These are phyloP conservation scores for Plasmodium sp. DNA, from an alignment of 169 alveolate genomes.

Conservation along the genomic window DNA sequence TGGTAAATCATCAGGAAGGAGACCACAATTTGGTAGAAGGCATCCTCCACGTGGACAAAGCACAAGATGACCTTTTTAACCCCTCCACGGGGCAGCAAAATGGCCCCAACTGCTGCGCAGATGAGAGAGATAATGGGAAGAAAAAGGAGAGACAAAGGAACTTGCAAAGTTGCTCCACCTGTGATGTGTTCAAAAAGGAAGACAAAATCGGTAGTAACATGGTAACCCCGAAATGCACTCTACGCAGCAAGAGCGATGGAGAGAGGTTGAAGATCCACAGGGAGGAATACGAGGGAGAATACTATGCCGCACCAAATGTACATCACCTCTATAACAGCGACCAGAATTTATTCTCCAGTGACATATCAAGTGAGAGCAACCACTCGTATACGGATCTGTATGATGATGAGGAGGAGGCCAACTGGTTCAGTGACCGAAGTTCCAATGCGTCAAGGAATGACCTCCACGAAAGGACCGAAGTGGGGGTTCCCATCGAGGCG, in stretches of 20 bases:
- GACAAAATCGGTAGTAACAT: background rate
- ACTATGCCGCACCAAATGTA: background rate
- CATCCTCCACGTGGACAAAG: background rate
- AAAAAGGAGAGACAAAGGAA: background rate
- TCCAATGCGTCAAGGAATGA: background rate
- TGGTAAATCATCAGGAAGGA: background rate
- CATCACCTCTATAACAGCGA: background rate
- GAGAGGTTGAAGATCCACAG: background rate
- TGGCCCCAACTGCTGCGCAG: background rate
- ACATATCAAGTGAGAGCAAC: conserved; percentile 27
- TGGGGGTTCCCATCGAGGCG: background rate
- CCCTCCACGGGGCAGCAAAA: background rate
- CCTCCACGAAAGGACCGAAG: background rate
- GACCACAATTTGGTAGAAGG: background rate
- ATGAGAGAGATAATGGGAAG: background rate
- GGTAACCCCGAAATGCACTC: background rate
- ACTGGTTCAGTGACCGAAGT: conserved; percentile 6
- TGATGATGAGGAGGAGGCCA: conserved; percentile 7
- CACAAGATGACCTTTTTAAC: background rate
- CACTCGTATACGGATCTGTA: conserved; percentile 39
- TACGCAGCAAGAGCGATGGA: background rate
- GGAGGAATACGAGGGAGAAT: background rate
- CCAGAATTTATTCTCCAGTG: conserved; percentile 23
- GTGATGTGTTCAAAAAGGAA: conserved; percentile 5
- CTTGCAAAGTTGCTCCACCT: conserved; percentile 4